Percentiles rank a stretch among this genome's conserved stretches.
Conservation (phyloP, 164 flowering plant species). For the Magnolia officinalis region DNA sequence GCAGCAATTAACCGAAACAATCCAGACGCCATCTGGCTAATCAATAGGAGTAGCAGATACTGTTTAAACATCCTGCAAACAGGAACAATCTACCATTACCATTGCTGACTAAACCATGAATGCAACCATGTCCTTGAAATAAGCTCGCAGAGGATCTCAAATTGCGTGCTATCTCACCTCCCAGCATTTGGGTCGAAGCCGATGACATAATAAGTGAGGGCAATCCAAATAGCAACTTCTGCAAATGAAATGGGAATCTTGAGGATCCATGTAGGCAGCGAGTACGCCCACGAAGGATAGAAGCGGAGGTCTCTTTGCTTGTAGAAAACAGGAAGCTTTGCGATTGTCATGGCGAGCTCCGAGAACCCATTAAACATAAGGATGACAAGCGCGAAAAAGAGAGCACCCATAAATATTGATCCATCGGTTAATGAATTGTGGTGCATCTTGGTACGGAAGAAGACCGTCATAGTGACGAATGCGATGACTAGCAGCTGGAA, state of each 20-base stretch:
- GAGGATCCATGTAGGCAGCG: constrained; percentile 16
- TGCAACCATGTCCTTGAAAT: not conserved
- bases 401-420: constrained; percentile 35
- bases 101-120: not conserved
- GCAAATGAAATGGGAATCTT: constrained; percentile 17
- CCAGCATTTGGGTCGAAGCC: constrained; percentile 30
- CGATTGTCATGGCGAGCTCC: constrained; percentile 39
- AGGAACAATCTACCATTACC: not conserved
- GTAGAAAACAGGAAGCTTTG: constrained; percentile 52
- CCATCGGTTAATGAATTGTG: constrained; percentile 33
- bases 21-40: constrained; percentile 12
- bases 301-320: constrained; percentile 58
- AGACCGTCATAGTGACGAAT: constrained; percentile 25
- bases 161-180: constrained; percentile 21
- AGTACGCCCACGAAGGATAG: constrained; percentile 37
- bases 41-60: constrained; percentile 4
- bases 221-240: constrained; percentile 12
- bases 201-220: constrained; percentile 16
- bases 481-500: constrained; percentile 34
- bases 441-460: constrained; percentile 25
- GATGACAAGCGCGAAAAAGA: constrained; percentile 25
- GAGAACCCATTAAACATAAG: constrained; percentile 38
- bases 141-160: not conserved
- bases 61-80: constrained; percentile 15
- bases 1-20: constrained; percentile 13